These are phyloP conservation scores for Erythrophleum ivorense DNA, from an alignment of 331 rosid genomes.

Conservation along the genomic window DNA sequence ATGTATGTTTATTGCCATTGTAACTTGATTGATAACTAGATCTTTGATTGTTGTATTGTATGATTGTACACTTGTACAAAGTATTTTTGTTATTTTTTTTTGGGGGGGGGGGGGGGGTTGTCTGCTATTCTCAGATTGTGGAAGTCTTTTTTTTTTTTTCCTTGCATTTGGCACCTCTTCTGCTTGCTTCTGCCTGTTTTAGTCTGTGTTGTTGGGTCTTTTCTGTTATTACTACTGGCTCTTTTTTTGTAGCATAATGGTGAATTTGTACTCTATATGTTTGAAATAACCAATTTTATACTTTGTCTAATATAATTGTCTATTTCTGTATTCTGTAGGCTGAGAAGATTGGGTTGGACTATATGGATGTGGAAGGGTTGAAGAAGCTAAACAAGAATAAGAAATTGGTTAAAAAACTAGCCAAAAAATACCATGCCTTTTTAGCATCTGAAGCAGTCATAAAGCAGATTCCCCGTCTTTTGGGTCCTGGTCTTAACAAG, in stretches of 20 bases:
- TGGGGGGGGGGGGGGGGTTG: too few relatives aligned
- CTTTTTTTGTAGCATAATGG: neutral
- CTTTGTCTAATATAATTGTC: neutral
- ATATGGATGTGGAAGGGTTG: slow-evolving; percentile 79
- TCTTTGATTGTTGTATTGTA: neutral
- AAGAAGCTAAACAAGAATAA: slow-evolving; percentile 85
- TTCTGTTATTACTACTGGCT: neutral
- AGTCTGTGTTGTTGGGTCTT: too few relatives aligned
- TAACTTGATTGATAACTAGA: neutral
- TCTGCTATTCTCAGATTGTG: neutral
- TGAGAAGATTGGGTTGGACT: slow-evolving; percentile 72
- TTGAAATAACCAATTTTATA: neutral
- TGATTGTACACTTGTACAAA: neutral
- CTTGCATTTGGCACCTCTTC: neutral
- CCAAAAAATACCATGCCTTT: slow-evolving; percentile 83
- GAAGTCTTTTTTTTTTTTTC: neutral
- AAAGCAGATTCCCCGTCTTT: slow-evolving; percentile 83
- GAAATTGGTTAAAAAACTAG: slow-evolving; percentile 77
- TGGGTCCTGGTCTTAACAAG: slow-evolving; percentile 91
- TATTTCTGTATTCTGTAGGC: slow-evolving; percentile 49
- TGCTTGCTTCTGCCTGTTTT: neutral
- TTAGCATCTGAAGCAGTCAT: slow-evolving; percentile 87
- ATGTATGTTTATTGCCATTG: neutral
- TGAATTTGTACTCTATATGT: neutral
- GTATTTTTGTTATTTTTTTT: neutral